phyloP scores from a whole-genome alignment of 2,329 filamentous ascomycete genomes.

The Monilinia vaccinii-corymbosi region DNA sequence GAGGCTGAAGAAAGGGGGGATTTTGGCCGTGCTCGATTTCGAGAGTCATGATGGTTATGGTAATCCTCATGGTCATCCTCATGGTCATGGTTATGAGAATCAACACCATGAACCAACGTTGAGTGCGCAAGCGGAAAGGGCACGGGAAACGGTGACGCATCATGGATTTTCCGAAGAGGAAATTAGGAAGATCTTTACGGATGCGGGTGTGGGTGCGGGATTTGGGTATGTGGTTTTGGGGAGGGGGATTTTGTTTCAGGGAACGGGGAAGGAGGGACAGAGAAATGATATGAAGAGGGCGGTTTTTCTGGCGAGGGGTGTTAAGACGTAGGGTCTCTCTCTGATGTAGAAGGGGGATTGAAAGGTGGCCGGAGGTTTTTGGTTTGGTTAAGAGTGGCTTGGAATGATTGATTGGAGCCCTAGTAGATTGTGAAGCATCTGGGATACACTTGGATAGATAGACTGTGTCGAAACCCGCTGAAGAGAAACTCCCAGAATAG shows the following conservation, averaged over 20 bases:
- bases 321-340: slow-evolving; percentile 3
- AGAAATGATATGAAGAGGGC: slow-evolving; percentile 14
- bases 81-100: slow-evolving; percentile 24
- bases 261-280: slow-evolving; percentile 6
- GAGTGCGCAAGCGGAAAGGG: slow-evolving; percentile 23
- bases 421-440: no score
- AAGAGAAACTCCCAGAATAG: background rate
- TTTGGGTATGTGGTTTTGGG: slow-evolving; percentile 41
- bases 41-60: slow-evolving; percentile 38
- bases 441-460: background rate
- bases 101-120: slow-evolving; percentile 9
- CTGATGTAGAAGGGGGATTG: background rate
- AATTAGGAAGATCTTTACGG: slow-evolving; percentile 51
- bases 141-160: slow-evolving; percentile 48
- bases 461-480: no score
- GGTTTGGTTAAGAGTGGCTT: rapidly evolving
- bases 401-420: background rate
- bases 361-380: no score
- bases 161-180: slow-evolving; percentile 55
- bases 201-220: slow-evolving; percentile 48
- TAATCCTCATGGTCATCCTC: slow-evolving; percentile 12
- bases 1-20: slow-evolving; percentile 56
- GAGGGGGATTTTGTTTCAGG: slow-evolving; percentile 23
- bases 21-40: slow-evolving; percentile 61
- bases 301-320: slow-evolving; percentile 21